Evolutionary conservation across 2,329 filamentous ascomycete species (phyloP).

Genomic region (Cercospora sojina): DNA sequence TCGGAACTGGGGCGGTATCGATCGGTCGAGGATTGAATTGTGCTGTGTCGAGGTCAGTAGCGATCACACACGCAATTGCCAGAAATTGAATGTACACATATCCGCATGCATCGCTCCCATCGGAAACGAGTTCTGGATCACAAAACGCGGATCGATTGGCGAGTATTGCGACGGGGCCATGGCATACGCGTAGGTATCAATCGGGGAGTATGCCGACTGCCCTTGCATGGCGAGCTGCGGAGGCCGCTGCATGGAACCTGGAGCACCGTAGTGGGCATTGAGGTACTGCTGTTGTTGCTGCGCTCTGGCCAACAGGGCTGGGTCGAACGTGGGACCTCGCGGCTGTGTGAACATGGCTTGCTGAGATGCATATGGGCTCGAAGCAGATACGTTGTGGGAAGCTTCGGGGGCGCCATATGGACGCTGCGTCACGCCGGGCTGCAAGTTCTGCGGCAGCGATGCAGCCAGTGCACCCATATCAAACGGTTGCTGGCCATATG

Average conservation of each 20-base stretch:
- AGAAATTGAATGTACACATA: conserved; percentile 15
- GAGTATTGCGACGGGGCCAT: conserved; percentile 27
- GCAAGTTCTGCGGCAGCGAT: conserved; percentile 21
- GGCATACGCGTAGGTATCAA: conserved; percentile 31
- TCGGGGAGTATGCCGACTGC: conserved; percentile 26
- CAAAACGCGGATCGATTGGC: conserved; percentile 29
- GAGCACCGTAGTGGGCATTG: conserved; percentile 23
- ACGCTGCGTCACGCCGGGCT: conserved; percentile 13
- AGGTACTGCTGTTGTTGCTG: conserved; percentile 30
- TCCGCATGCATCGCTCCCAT: conserved; percentile 24
- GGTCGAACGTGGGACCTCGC: conserved; percentile 25
- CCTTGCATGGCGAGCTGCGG: conserved; percentile 25
- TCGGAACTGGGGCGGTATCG: conserved; percentile 34
- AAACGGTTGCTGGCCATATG: conserved; percentile 26
- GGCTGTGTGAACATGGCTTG: conserved; percentile 27
- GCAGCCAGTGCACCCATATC: conserved; percentile 25
- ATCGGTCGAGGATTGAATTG: conserved; percentile 19
- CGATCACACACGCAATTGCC: not conserved
- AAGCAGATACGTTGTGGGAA: conserved; percentile 17
- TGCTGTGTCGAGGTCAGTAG: conserved; percentile 18
- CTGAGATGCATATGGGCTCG: conserved; percentile 12
- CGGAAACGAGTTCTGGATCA: conserved; percentile 20
- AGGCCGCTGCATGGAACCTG: conserved; percentile 20
- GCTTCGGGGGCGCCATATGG: conserved; percentile 21
- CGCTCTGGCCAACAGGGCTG: conserved; percentile 22